phyloP scores from a whole-genome alignment of 164 flowering plant genomes.

The grape (Vitis vinifera) region DNA sequence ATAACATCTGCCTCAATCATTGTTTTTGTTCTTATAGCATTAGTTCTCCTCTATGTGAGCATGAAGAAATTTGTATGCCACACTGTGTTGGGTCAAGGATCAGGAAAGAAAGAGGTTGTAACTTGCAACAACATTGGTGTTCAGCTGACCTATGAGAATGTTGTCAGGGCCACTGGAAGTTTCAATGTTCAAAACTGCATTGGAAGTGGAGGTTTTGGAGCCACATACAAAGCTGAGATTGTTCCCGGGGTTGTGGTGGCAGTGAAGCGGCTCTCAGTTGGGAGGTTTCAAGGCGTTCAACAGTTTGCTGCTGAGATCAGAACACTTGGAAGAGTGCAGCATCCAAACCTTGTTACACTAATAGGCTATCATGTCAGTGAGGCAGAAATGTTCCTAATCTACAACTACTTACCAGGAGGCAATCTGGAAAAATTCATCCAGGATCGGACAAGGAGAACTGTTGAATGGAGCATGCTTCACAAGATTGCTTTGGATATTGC shows the following conservation, averaged over 20 bases:
- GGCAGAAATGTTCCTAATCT: constrained; percentile 21
- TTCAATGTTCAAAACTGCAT: not conserved
- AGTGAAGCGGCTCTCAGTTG: constrained; percentile 4
- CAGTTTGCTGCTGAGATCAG: constrained; percentile 7
- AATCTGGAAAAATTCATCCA: constrained; percentile 22
- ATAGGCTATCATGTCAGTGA: constrained; percentile 23
- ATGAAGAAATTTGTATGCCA: not conserved
- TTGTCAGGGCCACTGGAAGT: not conserved
- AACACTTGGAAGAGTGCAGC: constrained; percentile 17
- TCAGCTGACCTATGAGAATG: not conserved
- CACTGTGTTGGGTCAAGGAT: not conserved
- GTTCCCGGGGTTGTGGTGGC: not conserved
- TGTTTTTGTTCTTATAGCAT: not conserved
- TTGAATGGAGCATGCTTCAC: constrained; percentile 18
- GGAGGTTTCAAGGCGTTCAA: not conserved
- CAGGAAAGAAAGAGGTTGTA: not conserved
- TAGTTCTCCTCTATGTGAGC: not conserved
- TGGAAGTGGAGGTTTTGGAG: constrained; percentile 3
- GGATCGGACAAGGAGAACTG: constrained; percentile 10
- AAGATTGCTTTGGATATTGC: constrained; percentile 24
- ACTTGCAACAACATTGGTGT: not conserved
- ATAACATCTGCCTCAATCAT: not conserved
- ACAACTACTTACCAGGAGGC: constrained; percentile 25
- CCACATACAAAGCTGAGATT: constrained; percentile 3
- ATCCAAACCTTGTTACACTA: constrained; percentile 17